Base-by-base conservation (phyloP, 352 stramenopile species). In the Phytopythium ostracodes region DNA sequence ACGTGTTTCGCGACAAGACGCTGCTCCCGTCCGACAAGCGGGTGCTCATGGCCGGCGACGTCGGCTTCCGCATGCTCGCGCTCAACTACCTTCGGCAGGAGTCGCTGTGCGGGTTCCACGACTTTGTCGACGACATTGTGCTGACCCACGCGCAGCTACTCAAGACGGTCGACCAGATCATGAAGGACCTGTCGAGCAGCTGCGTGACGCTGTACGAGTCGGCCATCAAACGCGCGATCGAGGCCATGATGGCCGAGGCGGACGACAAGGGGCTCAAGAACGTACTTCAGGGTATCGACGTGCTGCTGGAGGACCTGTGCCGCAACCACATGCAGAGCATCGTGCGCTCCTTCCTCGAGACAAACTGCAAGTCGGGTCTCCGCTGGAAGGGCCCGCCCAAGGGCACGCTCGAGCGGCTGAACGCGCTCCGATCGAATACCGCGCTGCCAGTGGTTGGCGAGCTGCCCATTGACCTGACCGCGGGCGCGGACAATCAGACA, bases 301-400 rank as follows among this genome's bases (percentile, higher is more conserved):
- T 75, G 9, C 68, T 75, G 35, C 66, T 88, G 25, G 60, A 73
- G 27, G 78, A 88, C 63, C 25, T 81, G 4, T 85, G 76, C 36
- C 72, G 76, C n/a, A 85, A 81, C 59, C 78, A 88, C 61, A 71
- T 88, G 49, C 75, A 84, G 55, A 82, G 67, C 18, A 72, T 85
- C 60, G 62, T 88, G 20, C 74, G 76, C 12, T 73, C 78, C 5
- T 58, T 84, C 12, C 60, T 88, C 14, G 71, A 77, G 33, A 88
- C 78, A 0, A 73, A 88, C 36, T 84, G 69, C 31, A 64, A 64
- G 7, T 81, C 78, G 1, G 78, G 76, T 0, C 49, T 62, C 29
- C 63, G 66, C 18, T 82, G 71, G 72, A 57, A 63, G 6, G 72
- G 64, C 0, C 60, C 58, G 14, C 55, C 64, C 0, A 55, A 68